Percentiles rank a stretch among this genome's conserved stretches.
phyloP scores from a whole-genome alignment of 768 basidiomycete genomes.

The Tricholoma hemisulphureum region DNA sequence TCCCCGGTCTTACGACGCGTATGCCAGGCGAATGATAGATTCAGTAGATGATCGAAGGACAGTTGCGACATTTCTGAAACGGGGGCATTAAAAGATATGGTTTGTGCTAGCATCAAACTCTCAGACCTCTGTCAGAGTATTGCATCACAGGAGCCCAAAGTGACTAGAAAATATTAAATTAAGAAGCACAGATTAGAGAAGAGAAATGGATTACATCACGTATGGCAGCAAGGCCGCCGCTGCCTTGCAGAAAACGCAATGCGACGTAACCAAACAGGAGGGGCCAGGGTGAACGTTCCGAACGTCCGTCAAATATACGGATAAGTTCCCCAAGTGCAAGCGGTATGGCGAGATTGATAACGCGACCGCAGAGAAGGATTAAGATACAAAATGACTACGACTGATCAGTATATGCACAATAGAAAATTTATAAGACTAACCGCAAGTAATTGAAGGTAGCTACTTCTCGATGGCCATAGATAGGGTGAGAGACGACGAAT shows the following conservation, averaged over 20 bases:
- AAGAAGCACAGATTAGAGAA: background rate
- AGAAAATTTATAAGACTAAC: conserved; percentile 36
- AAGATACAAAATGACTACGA: conserved; percentile 62
- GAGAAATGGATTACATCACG: conserved; percentile 45
- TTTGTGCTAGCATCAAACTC: background rate
- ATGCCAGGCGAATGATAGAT: conserved; percentile 83
- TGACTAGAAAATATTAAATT: conserved; percentile 34
- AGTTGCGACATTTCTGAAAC: conserved; percentile 76
- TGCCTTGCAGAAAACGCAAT: conserved; percentile 72
- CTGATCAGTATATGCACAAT: background rate
- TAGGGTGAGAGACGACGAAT: conserved; percentile 70
- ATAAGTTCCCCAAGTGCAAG: conserved; percentile 68
- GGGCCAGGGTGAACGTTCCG: conserved; percentile 58
- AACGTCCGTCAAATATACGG: conserved; percentile 47
- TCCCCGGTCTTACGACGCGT: conserved; percentile 84
- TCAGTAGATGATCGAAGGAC: conserved; percentile 83
- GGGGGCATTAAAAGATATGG: background rate
- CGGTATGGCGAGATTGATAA: conserved; percentile 75
- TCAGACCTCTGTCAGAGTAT: conserved; percentile 70
- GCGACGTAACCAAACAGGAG: conserved; percentile 66
- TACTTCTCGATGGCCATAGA: conserved; percentile 77
- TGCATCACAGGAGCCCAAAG: conserved; percentile 91
- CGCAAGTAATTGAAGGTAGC: conserved; percentile 67
- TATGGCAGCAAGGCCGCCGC: conserved; percentile 71
- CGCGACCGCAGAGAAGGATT: conserved; percentile 69